Evolutionary conservation across 2,329 filamentous ascomycete species (phyloP).

Genomic region (Fusarium foetens): DNA sequence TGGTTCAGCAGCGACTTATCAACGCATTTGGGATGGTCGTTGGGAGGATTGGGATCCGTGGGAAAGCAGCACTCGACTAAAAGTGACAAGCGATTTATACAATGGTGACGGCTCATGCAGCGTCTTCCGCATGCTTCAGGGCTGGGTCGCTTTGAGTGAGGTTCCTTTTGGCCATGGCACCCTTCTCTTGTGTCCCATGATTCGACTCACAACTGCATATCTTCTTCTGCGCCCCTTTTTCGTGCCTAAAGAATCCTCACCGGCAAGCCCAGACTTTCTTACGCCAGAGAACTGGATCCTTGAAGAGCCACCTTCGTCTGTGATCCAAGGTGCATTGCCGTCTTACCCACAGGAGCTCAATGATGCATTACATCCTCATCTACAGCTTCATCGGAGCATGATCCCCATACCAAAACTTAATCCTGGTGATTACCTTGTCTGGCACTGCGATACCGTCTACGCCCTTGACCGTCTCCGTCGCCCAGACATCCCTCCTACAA

Average conservation of each 20-base stretch:
- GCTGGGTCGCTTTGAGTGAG: slow-evolving; percentile 75
- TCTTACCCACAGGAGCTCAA: slow-evolving; percentile 76
- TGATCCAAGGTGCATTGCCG: slow-evolving; percentile 74
- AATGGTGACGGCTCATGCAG: slow-evolving; percentile 77
- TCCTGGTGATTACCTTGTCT: slow-evolving; percentile 79
- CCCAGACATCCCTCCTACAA: slow-evolving; percentile 39
- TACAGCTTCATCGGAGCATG: slow-evolving; percentile 72
- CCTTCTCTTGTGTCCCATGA: slow-evolving; percentile 76
- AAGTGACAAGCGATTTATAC: slow-evolving; percentile 75
- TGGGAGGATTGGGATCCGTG: slow-evolving; percentile 83
- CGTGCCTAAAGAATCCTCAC: slow-evolving; percentile 50
- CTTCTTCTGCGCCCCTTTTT: slow-evolving; percentile 82
- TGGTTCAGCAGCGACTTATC: slow-evolving; percentile 68
- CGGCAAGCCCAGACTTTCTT: slow-evolving; percentile 53
- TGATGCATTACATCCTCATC: slow-evolving; percentile 72
- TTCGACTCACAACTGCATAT: slow-evolving; percentile 77
- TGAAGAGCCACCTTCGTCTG: slow-evolving; percentile 55
- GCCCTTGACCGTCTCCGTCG: slow-evolving; percentile 67
- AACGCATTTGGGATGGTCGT: slow-evolving; percentile 70
- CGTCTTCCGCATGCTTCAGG: slow-evolving; percentile 83
- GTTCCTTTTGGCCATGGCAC: slow-evolving; percentile 75
- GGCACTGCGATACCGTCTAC: slow-evolving; percentile 78
- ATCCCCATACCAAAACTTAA: slow-evolving; percentile 74
- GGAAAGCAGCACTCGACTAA: slow-evolving; percentile 73
- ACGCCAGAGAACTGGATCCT: slow-evolving; percentile 65